A percentile compares a stretch with the other conserved stretches of the same genome.
phyloP scores from a whole-genome alignment of 2,329 filamentous ascomycete genomes.

The Arthroderma sp. region DNA sequence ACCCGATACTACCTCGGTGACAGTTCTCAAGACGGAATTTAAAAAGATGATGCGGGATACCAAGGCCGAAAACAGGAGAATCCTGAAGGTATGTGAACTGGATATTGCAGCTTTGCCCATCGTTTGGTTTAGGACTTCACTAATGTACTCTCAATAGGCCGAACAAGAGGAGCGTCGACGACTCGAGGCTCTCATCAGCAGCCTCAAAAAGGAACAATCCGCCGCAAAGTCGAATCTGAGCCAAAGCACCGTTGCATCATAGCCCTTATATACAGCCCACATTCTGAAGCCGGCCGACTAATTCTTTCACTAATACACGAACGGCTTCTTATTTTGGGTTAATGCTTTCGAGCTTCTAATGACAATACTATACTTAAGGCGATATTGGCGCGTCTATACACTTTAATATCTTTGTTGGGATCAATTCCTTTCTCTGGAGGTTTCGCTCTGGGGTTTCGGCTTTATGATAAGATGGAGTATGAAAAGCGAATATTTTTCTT shows the following conservation, averaged over 20 bases:
- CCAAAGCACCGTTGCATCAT: conserved; percentile 23
- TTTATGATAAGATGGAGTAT: too few species aligned
- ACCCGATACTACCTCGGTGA: conserved; percentile 50
- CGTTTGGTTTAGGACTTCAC: not conserved
- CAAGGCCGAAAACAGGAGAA: conserved; percentile 50
- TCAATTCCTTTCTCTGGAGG: too few species aligned
- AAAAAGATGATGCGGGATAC: conserved; percentile 71
- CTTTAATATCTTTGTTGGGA: too few species aligned
- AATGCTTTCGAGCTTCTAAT: too few species aligned
- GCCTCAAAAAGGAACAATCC: conserved; percentile 29
- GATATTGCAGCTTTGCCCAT: not conserved
- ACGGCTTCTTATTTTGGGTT: too few species aligned
- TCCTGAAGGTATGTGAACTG: conserved; percentile 44
- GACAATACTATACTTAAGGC: too few species aligned
- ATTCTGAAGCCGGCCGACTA: too few species aligned
- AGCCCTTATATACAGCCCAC: conserved; percentile 9
- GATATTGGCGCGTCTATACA: too few species aligned
- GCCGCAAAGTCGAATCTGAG: conserved; percentile 22
- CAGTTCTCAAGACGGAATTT: conserved; percentile 59
- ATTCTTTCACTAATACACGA: too few species aligned
- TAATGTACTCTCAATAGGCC: conserved; percentile 32
- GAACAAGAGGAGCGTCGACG: conserved; percentile 59
- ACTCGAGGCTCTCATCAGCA: conserved; percentile 50
- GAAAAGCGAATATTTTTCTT: too few species aligned
- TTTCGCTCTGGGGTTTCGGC: too few species aligned